Percentiles rank a stretch among this genome's conserved stretches.
Conservation (phyloP, 2,329 filamentous ascomycete genomes). For the Falciphora oryzae region DNA sequence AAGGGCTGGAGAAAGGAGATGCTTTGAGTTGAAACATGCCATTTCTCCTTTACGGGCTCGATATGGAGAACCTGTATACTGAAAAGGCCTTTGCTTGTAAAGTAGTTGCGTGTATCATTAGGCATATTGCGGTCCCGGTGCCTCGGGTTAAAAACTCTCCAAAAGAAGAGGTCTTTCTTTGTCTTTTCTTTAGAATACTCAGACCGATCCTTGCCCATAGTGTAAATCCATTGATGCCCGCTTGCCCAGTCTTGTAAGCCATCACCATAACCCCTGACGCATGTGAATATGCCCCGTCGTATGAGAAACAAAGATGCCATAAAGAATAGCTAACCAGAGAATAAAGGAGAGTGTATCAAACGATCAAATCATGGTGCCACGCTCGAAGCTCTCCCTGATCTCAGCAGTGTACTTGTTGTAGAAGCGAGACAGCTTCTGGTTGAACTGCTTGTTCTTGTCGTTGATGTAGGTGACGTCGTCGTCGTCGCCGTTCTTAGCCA, state of each 20-base stretch:
- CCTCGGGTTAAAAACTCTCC: not conserved
- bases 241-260: not conserved
- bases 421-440: slow-evolving; percentile 91
- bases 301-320: not conserved
- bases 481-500: slow-evolving; percentile 73
- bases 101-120: slow-evolving; percentile 2
- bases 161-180: not conserved
- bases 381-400: slow-evolving; percentile 95
- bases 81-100: not conserved
- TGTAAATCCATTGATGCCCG: not conserved
- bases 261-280: not conserved
- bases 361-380: slow-evolving; percentile 83
- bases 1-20: slow-evolving; percentile 87
- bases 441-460: slow-evolving; percentile 99
- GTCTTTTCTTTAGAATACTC: not conserved
- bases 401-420: slow-evolving; percentile 99
- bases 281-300: not conserved
- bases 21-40: slow-evolving; percentile 50
- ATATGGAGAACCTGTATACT: too few relatives aligned
- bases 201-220: not conserved
- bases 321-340: not conserved
- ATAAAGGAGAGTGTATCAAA: not conserved
- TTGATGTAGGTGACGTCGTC: slow-evolving; percentile 98
- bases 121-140: not conserved
- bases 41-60: not conserved